Evolutionary conservation across 2,329 filamentous ascomycete genomes (phyloP).

Genomic region (Sporothrix brasiliensis): DNA sequence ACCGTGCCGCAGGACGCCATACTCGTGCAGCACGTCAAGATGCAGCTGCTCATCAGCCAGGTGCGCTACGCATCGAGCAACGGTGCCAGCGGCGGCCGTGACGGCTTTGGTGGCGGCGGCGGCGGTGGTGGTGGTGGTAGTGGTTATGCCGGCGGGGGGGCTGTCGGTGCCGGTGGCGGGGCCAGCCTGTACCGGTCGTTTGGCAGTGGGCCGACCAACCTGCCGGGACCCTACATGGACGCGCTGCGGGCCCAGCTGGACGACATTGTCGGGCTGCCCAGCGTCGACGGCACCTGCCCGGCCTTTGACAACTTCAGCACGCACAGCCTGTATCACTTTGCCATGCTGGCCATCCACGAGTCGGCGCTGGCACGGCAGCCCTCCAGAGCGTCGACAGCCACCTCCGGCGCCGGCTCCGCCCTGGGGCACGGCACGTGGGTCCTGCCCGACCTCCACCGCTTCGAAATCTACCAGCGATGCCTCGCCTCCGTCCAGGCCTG

Average conservation of each 20-base stretch:
- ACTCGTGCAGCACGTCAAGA: constrained; percentile 48
- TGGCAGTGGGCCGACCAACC: background rate
- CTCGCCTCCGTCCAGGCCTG: constrained; percentile 30
- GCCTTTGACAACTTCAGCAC: constrained; percentile 23
- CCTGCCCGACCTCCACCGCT: constrained; percentile 27
- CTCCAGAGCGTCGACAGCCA: background rate
- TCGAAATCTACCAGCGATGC: constrained; percentile 33
- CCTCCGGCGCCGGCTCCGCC: background rate
- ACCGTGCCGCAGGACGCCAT: constrained; percentile 55
- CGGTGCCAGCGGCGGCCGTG: background rate
- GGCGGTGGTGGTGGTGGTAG: background rate
- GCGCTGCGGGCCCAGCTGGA: constrained; percentile 27
- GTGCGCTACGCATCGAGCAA: constrained; percentile 32
- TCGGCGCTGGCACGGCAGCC: constrained; percentile 2
- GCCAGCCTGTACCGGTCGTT: constrained; percentile 3
- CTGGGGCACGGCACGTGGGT: background rate
- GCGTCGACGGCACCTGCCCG: background rate
- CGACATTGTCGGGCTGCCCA: background rate
- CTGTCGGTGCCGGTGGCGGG: background rate
- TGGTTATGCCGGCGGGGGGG: background rate
- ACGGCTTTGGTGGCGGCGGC: too few relatives aligned
- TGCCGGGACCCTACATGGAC: constrained; percentile 25
- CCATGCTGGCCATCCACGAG: constrained; percentile 33
- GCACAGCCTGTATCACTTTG: constrained; percentile 30
- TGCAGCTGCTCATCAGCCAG: constrained; percentile 48